phyloP scores from a whole-genome alignment of 2,329 filamentous ascomycete genomes.

The Claviceps capensis region DNA sequence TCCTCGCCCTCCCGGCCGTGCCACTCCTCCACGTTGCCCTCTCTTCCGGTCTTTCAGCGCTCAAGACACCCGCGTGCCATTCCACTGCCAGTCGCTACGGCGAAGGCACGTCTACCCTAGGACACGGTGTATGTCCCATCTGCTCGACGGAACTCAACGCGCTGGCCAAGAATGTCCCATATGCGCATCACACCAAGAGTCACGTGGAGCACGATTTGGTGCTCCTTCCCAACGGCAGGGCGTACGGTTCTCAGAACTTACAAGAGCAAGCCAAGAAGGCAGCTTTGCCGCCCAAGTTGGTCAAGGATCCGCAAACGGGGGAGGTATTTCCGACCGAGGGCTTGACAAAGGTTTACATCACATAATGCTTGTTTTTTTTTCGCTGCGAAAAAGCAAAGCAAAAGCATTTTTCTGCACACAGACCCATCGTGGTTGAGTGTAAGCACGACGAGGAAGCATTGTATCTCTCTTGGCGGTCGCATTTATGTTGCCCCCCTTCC shows the following conservation, averaged over 20 bases:
- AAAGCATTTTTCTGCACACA: neutral
- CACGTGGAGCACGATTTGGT: conserved; percentile 80
- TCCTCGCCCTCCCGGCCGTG: conserved; percentile 68
- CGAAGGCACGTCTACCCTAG: conserved; percentile 30
- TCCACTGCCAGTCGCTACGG: conserved; percentile 37
- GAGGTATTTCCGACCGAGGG: conserved; percentile 47
- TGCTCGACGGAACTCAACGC: conserved; percentile 93
- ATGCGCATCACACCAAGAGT: conserved; percentile 90
- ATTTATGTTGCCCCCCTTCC: neutral
- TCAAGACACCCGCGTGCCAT: conserved; percentile 93
- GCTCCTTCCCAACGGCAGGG: conserved; percentile 72
- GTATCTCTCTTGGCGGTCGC: no score
- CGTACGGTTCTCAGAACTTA: conserved; percentile 67
- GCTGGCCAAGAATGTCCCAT: conserved; percentile 76
- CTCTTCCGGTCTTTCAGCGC: conserved; percentile 77
- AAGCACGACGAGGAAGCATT: no score
- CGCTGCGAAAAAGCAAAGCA: neutral
- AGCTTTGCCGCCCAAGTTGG: conserved; percentile 48
- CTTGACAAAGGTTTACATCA: conserved; percentile 84
- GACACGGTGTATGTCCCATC: conserved; percentile 78
- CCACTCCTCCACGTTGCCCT: conserved; percentile 85
- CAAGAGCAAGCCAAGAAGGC: conserved; percentile 68
- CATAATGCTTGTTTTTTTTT: conserved; percentile 29
- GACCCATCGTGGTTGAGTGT: neutral
- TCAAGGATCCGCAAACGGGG: conserved; percentile 69